Conservation (phyloP, 1,139 yeast species). For the Hemisphaericaspora xylofermentans region DNA sequence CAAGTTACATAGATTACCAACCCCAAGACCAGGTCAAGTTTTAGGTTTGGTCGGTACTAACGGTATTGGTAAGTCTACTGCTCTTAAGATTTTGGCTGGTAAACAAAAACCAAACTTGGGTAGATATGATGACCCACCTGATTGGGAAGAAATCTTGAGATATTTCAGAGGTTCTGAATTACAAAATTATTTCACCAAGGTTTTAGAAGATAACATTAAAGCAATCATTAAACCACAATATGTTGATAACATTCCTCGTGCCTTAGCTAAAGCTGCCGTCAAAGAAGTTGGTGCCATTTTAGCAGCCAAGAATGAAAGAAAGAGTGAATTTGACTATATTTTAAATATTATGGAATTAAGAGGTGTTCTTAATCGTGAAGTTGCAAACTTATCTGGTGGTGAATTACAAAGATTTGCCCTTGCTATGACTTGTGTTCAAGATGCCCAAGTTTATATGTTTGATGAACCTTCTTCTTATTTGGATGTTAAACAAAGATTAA, state of each 20-base stretch:
- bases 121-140: constrained; percentile 90
- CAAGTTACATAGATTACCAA: constrained; percentile 94
- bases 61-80: constrained; percentile 99
- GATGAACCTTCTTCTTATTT: constrained; percentile 98
- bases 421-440: constrained; percentile 94
- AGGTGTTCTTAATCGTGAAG: constrained; percentile 78
- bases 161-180: constrained; percentile 96
- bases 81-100: constrained; percentile 95
- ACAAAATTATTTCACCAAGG: constrained; percentile 92
- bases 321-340: constrained; percentile 58
- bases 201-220: constrained; percentile 88
- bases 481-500: constrained; percentile 97
- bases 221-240: constrained; percentile 97
- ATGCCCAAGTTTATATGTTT: constrained; percentile 95
- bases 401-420: constrained; percentile 97
- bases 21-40: constrained; percentile 99
- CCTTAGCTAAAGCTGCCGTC: constrained; percentile 81
- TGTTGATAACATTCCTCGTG: constrained; percentile 95
- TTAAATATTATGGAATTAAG: constrained; percentile 69
- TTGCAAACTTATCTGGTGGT: constrained; percentile 91
- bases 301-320: constrained; percentile 69
- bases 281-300: constrained; percentile 85
- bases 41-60: constrained; percentile 96
- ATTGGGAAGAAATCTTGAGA: constrained; percentile 90
- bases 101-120: constrained; percentile 97